Base-by-base conservation (phyloP, 2,329 filamentous ascomycete species). In the Aspergillus ochraceoroseus region DNA sequence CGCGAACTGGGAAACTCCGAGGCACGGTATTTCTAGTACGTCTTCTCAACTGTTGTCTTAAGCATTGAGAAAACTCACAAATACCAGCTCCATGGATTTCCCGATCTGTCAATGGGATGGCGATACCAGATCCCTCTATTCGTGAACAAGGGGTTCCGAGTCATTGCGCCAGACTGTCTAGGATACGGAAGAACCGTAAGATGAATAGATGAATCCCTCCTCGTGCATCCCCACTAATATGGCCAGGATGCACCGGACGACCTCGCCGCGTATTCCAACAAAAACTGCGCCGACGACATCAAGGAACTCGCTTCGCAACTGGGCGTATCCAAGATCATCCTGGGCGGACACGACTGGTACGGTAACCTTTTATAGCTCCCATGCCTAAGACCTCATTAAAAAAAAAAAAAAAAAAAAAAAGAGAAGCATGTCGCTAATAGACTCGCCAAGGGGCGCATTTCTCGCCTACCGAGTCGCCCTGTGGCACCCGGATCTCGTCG, bases 331-430 rank as follows among this genome's bases (percentile, higher is more conserved):
- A 70, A 63, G 32, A 83, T 95, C 56, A 82, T 95, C 41, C 75
- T 95, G 9, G 87, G 88, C 33, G 90, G 88, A 5, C 90, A 95
- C 67, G 90, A 96, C 66, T 95, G 90, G 78, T 68, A 62, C 32
- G 39, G 1, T 9, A 6, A 39, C 11, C 13, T 14, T 11, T 5
- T 31, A 11, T 14, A 19, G 20, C 7, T 8, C 3, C 8, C n/a
- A 28, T 8, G n/a, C n/a, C n/a, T n/a, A n/a, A n/a, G n/a, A n/a
- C n/a, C n/a, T n/a, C n/a, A n/a, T n/a, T n/a, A n/a, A n/a, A n/a
- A n/a, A n/a, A n/a, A n/a, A n/a, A n/a, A n/a, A n/a, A n/a, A n/a
- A n/a, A n/a, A n/a, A n/a, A n/a, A n/a, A n/a, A n/a, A n/a, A n/a
- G n/a, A n/a, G n/a, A n/a, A n/a, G n/a, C n/a, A n/a, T n/a, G n/a